A percentile compares a stretch with the other conserved stretches of the same genome.
Evolutionary conservation across 495 filamentous ascomycete species (phyloP).

Genomic region (Xylaria castorea): DNA sequence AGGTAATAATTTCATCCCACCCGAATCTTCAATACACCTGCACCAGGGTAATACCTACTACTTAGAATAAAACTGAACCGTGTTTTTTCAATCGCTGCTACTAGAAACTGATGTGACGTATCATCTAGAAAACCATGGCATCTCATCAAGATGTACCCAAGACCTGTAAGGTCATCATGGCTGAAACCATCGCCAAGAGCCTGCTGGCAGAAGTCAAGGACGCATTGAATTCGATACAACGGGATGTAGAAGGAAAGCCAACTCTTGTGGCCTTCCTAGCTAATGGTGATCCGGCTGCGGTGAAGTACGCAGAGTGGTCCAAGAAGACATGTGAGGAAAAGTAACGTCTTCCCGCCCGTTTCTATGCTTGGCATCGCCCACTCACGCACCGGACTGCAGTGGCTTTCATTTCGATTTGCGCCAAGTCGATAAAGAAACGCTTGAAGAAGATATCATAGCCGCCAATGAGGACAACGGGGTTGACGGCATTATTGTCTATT

Average conservation of each 20-base stretch:
- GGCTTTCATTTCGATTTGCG: constrained; percentile 89
- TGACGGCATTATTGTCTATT: constrained; percentile 97
- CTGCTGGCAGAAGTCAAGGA: constrained; percentile 79
- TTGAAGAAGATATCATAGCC: constrained; percentile 82
- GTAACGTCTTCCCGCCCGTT: constrained; percentile 61
- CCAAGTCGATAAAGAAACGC: constrained; percentile 78
- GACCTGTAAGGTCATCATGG: constrained; percentile 89
- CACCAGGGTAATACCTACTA: background rate
- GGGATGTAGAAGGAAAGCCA: constrained; percentile 59
- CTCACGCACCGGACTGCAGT: constrained; percentile 53
- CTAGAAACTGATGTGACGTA: background rate
- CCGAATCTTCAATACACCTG: background rate
- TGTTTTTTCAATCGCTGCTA: background rate
- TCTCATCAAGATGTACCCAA: constrained; percentile 54
- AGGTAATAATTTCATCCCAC: constrained; percentile 18
- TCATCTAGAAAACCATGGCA: constrained; percentile 43
- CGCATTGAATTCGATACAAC: constrained; percentile 70
- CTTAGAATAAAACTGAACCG: background rate
- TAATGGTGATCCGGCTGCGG: constrained; percentile 86
- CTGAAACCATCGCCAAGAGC: constrained; percentile 79
- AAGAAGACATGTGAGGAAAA: constrained; percentile 93
- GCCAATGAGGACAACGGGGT: constrained; percentile 81
- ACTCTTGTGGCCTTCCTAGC: constrained; percentile 90
- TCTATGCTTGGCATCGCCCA: constrained; percentile 20
- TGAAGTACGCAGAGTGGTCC: constrained; percentile 97